Evolutionary conservation across 352 stramenopile species (phyloP), one percentile per base, ranked within the genome.

Genomic region (Phytophthora agathidicida): DNA sequence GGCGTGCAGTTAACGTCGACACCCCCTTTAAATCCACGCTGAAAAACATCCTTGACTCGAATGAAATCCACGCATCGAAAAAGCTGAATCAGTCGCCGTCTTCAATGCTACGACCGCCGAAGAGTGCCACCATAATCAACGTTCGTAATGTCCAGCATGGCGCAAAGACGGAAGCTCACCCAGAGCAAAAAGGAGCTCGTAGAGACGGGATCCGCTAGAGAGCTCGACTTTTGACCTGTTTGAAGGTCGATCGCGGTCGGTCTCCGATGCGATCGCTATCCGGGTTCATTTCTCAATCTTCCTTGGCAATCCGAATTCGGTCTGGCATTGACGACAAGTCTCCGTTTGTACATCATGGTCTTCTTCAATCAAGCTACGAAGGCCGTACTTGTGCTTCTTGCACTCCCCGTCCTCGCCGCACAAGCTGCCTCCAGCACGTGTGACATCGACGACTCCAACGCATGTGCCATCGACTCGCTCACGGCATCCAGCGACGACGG

Each of bases 391-490:
- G 33, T 35, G 10, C 26, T 62, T 5, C 24, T 55, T 0, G 20
- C 26, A 1, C 23, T 58, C 6, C 36, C 36, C 4, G 49, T 28
- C 2, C 53, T 55, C 19, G 13, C 19, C 13, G 2, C 43, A 0
- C 44, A 56, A 24, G 36, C 54, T 9, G 35, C 5, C 11, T 32
- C 43, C 20, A 56, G 41, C 30, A 49, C 39, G 16, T 70, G 60
- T 20, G 26, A 53, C 1, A 30, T 60, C 54, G 55, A 41, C 31
- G 50, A 63, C 32, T 55, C 62, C n/a, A 24, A 67, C 28, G 36
- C 49, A 1, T 71, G 62, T 16, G 20, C 62, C 31, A 63, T 71
- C 31, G 55, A 67, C 35, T 59, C 46, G 3, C 49, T 76, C 45
- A 53, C 58, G 26, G 31, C 50, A 35, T 68, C 56, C 31, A 38